Conservation (phyloP, 2,329 filamentous ascomycete genomes). For the Trichoderma atroviride region DNA sequence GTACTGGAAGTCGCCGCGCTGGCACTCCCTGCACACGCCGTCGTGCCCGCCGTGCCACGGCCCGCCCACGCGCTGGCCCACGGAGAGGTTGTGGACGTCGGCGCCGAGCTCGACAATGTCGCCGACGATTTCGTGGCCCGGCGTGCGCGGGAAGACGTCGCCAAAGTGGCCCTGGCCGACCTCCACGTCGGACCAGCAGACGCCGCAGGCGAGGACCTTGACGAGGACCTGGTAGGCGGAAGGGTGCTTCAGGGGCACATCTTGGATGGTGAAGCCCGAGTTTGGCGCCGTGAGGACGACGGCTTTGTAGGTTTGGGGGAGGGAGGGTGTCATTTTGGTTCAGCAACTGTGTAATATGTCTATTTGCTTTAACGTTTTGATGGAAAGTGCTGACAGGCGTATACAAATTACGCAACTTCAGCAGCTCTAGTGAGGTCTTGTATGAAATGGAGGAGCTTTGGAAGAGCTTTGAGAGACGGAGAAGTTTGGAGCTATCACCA, state of each 20-base stretch:
- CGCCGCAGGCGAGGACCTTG: constrained; percentile 71
- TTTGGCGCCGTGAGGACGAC: constrained; percentile 60
- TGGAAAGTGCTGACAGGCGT: constrained; percentile 10
- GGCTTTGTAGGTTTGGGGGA: constrained; percentile 69
- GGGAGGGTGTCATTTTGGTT: constrained; percentile 34
- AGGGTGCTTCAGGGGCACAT: constrained; percentile 61
- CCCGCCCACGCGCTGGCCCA: constrained; percentile 65
- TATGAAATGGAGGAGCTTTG: neutral
- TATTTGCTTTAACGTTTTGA: neutral
- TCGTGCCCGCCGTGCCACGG: constrained; percentile 58
- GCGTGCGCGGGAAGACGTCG: constrained; percentile 59
- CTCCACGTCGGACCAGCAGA: constrained; percentile 66
- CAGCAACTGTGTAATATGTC: neutral
- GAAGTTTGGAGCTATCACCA: neutral
- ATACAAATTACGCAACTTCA: neutral
- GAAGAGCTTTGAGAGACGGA: neutral
- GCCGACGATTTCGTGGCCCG: constrained; percentile 73
- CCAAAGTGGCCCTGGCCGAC: constrained; percentile 55
- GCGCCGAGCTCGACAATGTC: constrained; percentile 62
- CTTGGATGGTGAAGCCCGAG: constrained; percentile 58
- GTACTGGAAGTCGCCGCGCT: constrained; percentile 66
- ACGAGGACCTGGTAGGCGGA: constrained; percentile 63
- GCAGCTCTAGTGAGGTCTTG: neutral
- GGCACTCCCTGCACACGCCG: constrained; percentile 63
- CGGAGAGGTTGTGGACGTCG: constrained; percentile 57